Evolutionary conservation across 179 eudicot species (phyloP).

Genomic region (Beta lomatogona): DNA sequence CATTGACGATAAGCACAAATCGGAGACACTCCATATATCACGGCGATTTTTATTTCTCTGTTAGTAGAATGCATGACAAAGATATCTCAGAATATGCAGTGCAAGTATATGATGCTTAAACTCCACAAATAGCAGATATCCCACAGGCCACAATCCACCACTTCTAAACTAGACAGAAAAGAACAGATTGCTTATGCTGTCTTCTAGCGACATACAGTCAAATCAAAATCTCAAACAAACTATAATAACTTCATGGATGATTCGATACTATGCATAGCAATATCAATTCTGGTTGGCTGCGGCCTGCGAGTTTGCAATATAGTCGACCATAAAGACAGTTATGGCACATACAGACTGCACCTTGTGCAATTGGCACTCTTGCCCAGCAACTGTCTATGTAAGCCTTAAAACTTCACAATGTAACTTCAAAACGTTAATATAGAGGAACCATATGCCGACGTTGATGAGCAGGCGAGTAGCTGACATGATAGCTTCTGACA

Average conservation of each 20-base stretch:
- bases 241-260: neutral
- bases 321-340: neutral
- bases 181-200: neutral
- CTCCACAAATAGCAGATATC: neutral
- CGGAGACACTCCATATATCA: constrained; percentile 13
- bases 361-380: neutral
- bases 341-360: neutral
- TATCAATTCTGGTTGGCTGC: neutral
- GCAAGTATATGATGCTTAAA: neutral
- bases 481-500: neutral
- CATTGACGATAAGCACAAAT: constrained; percentile 2
- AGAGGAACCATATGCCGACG: neutral
- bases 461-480: neutral
- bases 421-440: neutral
- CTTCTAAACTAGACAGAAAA: constrained; percentile 1
- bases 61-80: neutral
- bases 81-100: neutral
- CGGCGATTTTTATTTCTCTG: constrained; percentile 4
- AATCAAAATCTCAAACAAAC: neutral
- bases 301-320: neutral
- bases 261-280: neutral
- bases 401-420: neutral
- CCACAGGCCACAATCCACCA: neutral
- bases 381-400: neutral
- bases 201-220: neutral